These are phyloP conservation scores for Cryptosporidium parvum DNA, from an alignment of 169 alveolate species.

Conservation along the genomic window DNA sequence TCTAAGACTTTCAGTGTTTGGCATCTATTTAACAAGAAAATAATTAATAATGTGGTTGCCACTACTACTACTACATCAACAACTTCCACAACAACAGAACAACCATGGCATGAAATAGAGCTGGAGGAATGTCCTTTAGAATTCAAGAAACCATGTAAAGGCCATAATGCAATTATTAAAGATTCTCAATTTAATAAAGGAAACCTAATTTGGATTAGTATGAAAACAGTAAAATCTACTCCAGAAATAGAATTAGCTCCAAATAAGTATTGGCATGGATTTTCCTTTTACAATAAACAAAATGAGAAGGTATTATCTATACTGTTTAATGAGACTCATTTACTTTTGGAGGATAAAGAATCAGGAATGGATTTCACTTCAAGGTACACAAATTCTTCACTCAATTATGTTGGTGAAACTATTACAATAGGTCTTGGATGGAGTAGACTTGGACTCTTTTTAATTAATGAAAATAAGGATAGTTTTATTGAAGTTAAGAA, in stretches of 20 bases:
- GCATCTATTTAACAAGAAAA: conserved; percentile 1
- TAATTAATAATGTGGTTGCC: neutral
- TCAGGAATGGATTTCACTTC: neutral
- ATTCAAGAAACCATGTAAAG: conserved; percentile 1
- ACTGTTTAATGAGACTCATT: conserved; percentile 33
- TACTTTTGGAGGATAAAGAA: neutral
- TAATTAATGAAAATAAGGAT: neutral
- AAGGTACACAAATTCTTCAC: neutral
- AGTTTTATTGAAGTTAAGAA: neutral
- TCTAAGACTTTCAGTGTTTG: conserved; percentile 24
- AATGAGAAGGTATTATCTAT: conserved; percentile 2
- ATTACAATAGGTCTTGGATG: neutral
- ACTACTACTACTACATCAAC: conserved; percentile 25
- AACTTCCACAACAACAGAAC: conserved; percentile 13
- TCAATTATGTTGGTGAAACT: neutral
- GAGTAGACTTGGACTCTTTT: neutral
- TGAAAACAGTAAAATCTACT: neutral
- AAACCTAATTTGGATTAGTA: conserved; percentile 1
- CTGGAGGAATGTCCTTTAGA: neutral
- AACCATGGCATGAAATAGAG: conserved; percentile 3
- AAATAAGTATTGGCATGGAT: conserved; percentile 16
- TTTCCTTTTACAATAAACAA: conserved; percentile 1
- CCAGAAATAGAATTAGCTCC: neutral
- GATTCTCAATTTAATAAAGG: neutral
- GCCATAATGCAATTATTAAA: neutral